Conservation (phyloP, 352 stramenopile species). For the Phytophthora tubulina region DNA sequence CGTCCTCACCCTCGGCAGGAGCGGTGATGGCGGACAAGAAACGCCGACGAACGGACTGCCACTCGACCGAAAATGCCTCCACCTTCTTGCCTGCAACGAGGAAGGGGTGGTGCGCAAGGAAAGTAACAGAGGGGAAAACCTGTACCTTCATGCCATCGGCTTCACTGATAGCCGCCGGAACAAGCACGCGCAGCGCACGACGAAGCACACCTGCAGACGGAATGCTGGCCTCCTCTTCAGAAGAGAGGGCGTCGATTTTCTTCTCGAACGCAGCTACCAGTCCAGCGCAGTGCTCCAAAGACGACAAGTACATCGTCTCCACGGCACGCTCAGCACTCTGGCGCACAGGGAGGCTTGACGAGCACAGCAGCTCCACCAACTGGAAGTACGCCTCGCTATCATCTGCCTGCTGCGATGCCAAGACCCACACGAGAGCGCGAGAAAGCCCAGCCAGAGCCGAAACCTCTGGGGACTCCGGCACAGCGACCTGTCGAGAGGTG, state of each 20-base stretch:
- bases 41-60: conserved; percentile 65
- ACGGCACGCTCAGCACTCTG: conserved; percentile 59
- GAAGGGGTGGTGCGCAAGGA: conserved; percentile 80
- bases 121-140: conserved; percentile 62
- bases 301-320: conserved; percentile 59
- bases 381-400: conserved; percentile 60
- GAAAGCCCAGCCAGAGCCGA: conserved; percentile 65
- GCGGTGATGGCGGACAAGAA: conserved; percentile 53
- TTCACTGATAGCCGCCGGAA: conserved; percentile 51
- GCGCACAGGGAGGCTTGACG: conserved; percentile 58
- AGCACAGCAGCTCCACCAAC: conserved; percentile 70
- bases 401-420: conserved; percentile 70
- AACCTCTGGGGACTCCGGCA: conserved; percentile 60
- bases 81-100: conserved; percentile 70
- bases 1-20: conserved; percentile 33
- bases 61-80: conserved; percentile 67
- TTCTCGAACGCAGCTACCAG: conserved; percentile 65
- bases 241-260: conserved; percentile 60
- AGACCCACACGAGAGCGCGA: conserved; percentile 69
- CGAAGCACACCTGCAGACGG: conserved; percentile 70
- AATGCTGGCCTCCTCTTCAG: conserved; percentile 52
- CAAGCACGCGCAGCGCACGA: conserved; percentile 64
- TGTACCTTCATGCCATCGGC: conserved; percentile 45
- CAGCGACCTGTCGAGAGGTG: conserved; percentile 20
- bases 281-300: conserved; percentile 63